Evolutionary conservation across 352 stramenopile genomes (phyloP).

Genomic region (Pelagophyceae sp.): DNA sequence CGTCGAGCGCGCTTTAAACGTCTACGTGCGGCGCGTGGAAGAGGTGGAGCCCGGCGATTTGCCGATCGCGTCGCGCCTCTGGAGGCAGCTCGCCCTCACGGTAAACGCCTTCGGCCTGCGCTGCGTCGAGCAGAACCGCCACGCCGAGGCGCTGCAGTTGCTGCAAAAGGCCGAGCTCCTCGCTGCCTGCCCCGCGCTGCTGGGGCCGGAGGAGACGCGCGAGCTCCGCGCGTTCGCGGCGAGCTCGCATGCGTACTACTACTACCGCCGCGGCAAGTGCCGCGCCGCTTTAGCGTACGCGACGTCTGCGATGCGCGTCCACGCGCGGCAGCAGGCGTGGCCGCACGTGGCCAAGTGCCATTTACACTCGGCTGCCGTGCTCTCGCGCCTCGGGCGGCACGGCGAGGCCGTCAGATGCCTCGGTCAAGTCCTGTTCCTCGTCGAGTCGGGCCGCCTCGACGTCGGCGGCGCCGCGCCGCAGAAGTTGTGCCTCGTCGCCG

Average conservation of each 20-base stretch:
- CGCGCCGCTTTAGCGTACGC: conserved; percentile 69
- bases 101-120: conserved; percentile 69
- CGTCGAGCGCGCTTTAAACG: conserved; percentile 61
- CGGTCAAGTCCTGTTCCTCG: conserved; percentile 67
- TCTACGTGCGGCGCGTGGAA: conserved; percentile 48
- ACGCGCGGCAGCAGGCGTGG: conserved; percentile 59
- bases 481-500: conserved; percentile 72
- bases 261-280: conserved; percentile 66
- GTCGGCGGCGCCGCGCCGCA: conserved; percentile 56
- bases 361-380: conserved; percentile 63
- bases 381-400: conserved; percentile 64
- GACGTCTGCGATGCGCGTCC: conserved; percentile 66
- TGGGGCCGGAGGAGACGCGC: conserved; percentile 34
- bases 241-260: conserved; percentile 77
- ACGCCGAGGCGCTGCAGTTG: conserved; percentile 59
- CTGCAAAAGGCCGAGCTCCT: conserved; percentile 57
- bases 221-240: conserved; percentile 68
- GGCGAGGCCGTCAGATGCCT: conserved; percentile 62
- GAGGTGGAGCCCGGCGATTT: conserved; percentile 50
- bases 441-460: conserved; percentile 73
- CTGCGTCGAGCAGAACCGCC: conserved; percentile 67
- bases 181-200: conserved; percentile 22
- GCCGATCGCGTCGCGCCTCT: conserved; percentile 50
- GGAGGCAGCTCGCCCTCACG: conserved; percentile 76
- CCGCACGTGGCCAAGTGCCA: conserved; percentile 74